Conservation (phyloP, 768 basidiomycete species). For the Tulasnella sp. region DNA sequence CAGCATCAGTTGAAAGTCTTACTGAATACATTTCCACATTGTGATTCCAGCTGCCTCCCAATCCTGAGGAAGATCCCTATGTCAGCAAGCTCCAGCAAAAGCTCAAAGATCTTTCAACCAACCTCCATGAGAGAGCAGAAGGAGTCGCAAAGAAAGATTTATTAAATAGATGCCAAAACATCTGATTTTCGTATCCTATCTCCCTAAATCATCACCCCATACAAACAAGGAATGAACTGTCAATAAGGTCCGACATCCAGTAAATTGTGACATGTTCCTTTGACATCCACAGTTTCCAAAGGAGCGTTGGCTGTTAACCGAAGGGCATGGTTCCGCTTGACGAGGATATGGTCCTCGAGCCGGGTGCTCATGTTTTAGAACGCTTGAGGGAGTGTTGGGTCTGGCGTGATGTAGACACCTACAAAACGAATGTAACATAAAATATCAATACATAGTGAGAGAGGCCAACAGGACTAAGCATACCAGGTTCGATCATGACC, state of each 20-base stretch:
- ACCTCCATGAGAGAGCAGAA: constrained; percentile 20
- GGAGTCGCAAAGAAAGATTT: constrained; percentile 23
- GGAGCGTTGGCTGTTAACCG: constrained; percentile 71
- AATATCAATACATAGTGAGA: no score
- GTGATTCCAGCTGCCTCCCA: constrained; percentile 2
- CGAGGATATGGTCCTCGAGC: constrained; percentile 84
- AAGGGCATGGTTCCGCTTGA: constrained; percentile 48
- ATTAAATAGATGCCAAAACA: not conserved
- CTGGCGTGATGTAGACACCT: no score
- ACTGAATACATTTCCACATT: no score
- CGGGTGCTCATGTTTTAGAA: constrained; percentile 88
- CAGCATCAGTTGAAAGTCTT: not conserved
- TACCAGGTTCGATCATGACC: constrained; percentile 86
- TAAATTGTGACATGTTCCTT: constrained; percentile 71
- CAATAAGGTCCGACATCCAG: constrained; percentile 58
- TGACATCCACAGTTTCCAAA: constrained; percentile 79
- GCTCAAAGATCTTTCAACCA: constrained; percentile 7
- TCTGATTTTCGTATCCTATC: no score
- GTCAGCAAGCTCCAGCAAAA: constrained; percentile 23
- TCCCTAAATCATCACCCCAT: no score
- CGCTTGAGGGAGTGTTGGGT: no score
- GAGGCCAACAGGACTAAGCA: constrained; percentile 22
- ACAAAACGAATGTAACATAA: no score
- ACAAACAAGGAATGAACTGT: no score
- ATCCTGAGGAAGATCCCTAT: constrained; percentile 18